phyloP scores from a whole-genome alignment of 257 asterid species.

The Eustoma russellianum region DNA sequence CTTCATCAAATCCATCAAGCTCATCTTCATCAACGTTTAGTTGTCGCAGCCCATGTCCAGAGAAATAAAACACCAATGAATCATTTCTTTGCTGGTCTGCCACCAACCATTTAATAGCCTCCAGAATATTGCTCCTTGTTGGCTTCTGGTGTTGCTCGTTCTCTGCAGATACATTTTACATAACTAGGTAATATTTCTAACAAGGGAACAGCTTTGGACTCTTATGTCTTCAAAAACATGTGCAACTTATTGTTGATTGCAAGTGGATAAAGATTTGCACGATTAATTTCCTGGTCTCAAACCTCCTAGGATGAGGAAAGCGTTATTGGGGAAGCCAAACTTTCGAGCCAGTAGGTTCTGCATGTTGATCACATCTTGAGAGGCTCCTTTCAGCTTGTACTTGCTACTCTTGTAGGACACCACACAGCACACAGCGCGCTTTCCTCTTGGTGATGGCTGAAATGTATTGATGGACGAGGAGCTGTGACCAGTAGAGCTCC shows the following conservation, averaged over 20 bases:
- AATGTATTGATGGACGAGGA: not conserved
- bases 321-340: slow-evolving; percentile 21
- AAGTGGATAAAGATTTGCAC: too few relatives aligned
- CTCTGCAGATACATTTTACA: slow-evolving; percentile 27
- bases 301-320: slow-evolving; percentile 63
- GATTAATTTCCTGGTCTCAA: not conserved
- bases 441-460: slow-evolving; percentile 24
- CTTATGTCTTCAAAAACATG: not conserved
- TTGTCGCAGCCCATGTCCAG: slow-evolving; percentile 35
- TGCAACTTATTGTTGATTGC: too few relatives aligned
- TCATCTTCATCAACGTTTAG: slow-evolving; percentile 24
- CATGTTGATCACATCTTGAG: slow-evolving; percentile 35
- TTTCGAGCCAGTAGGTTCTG: slow-evolving; percentile 17
- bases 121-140: slow-evolving; percentile 32
- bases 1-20: slow-evolving; percentile 36
- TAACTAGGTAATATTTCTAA: too few relatives aligned
- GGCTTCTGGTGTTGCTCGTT: slow-evolving; percentile 29
- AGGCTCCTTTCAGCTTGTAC: slow-evolving; percentile 41
- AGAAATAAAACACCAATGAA: slow-evolving; percentile 41
- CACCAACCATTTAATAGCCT: slow-evolving; percentile 31
- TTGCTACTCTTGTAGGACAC: slow-evolving; percentile 46
- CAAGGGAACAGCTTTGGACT: not conserved
- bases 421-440: slow-evolving; percentile 54
- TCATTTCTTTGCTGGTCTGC: slow-evolving; percentile 21
- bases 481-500: not conserved